Evolutionary conservation across 176 grass and related monocot species (phyloP), one percentile per base, ranked within the genome.

Genomic region (Avena eriantha): DNA sequence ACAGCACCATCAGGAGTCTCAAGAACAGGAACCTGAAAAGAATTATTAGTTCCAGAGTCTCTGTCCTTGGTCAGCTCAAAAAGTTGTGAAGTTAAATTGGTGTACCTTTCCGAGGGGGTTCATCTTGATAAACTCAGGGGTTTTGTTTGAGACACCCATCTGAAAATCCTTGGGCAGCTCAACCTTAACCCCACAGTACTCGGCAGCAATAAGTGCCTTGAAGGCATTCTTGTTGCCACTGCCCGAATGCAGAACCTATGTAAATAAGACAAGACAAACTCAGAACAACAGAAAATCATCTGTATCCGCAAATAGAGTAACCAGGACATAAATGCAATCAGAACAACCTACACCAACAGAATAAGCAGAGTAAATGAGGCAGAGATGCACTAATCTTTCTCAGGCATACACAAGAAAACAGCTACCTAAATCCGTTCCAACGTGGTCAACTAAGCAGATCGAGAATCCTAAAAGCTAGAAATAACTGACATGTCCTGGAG

Each of bases 71-170:
- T 7, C 39, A 41, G 39, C 16, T 29, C 8, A 47, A 67, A 0
- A 57, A 43, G 33, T 35, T n/a, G 51, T 7, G 31, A 48, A 67
- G 47, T 59, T 73, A 14, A 14, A 13, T 36, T 13, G 1, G 0
- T 41, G 21, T 90, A 98, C 96, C 97, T 99, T 99, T 8, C 97
- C 97, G 47, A 99, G 73, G 36, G 97, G 94, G 13, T 99, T 99
- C 97, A 96, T 99, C 82, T 99, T 99, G 51, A 99, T 90, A 80
- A 93, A 99, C 39, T 96, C 92, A 54, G 97, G 97, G 65, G 94
- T 94, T 86, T 96, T 99, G 86, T 99, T 99, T 8, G 94, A 86
- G 26, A 96, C 89, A 84, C 97, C 97, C 94, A 99, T 99, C 88
- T 93, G 79, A 45, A 99, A 99, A 36, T 96, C 81, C 68, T 99